Percentiles rank a stretch among this genome's conserved stretches.
These are phyloP conservation scores for Inga laurina DNA, from an alignment of 306 rosid genomes.

Conservation along the genomic window DNA sequence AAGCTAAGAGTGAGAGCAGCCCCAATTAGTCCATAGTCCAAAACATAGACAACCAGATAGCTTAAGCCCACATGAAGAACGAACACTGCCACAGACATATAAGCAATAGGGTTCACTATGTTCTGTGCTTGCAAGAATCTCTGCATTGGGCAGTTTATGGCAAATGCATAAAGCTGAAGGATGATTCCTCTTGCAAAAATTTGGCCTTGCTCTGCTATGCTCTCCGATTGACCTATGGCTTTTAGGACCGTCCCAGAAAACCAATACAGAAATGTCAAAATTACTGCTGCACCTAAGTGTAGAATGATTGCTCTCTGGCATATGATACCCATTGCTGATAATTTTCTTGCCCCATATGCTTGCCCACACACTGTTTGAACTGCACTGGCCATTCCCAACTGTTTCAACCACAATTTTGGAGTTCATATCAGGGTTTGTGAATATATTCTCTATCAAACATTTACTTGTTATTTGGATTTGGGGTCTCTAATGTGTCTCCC, in stretches of 20 bases:
- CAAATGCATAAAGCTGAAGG: conserved; percentile 71
- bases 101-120: conserved; percentile 76
- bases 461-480: background rate
- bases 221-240: conserved; percentile 46
- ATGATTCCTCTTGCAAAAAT: conserved; percentile 57
- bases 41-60: conserved; percentile 61
- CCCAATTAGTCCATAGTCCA: conserved; percentile 56
- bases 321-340: background rate
- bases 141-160: conserved; percentile 72
- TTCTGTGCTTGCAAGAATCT: conserved; percentile 85
- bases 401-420: background rate
- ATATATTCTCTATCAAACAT: background rate
- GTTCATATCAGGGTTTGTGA: background rate
- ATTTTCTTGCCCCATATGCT: conserved; percentile 9
- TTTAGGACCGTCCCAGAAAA: conserved; percentile 34
- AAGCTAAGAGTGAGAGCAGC: conserved; percentile 70
- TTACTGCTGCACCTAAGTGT: background rate
- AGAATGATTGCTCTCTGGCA: conserved; percentile 10
- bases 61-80: conserved; percentile 54
- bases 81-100: conserved; percentile 62
- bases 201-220: conserved; percentile 55
- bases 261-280: background rate
- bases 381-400: conserved; percentile 11
- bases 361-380: conserved; percentile 24
- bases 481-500: too few species aligned